Percentiles rank a stretch among this genome's conserved stretches.
Conservation (phyloP, 2,329 filamentous ascomycete genomes). For the Periconia sp. region DNA sequence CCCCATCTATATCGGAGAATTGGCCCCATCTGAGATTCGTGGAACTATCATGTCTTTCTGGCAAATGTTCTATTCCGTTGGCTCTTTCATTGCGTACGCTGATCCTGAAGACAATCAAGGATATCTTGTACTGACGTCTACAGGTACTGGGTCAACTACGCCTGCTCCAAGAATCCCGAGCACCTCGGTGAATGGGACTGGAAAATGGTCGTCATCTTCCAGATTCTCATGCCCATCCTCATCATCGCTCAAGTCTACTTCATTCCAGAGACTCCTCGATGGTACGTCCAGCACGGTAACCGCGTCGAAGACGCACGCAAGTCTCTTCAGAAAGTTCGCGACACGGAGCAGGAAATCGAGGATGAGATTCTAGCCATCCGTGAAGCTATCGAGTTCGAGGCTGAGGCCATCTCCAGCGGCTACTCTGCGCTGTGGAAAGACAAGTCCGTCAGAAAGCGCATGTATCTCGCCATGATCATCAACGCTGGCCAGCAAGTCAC, state of each 20-base stretch:
- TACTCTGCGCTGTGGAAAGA: conserved; percentile 75
- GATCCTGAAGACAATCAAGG: neutral
- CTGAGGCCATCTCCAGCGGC: conserved; percentile 67
- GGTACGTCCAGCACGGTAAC: conserved; percentile 68
- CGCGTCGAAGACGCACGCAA: conserved; percentile 66
- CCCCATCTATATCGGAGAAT: conserved; percentile 74
- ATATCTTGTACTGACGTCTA: neutral
- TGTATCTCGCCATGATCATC: conserved; percentile 68
- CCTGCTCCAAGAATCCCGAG: conserved; percentile 61
- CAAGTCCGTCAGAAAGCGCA: conserved; percentile 69
- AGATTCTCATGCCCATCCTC: conserved; percentile 69
- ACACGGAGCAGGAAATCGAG: conserved; percentile 69
- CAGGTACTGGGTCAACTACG: conserved; percentile 68
- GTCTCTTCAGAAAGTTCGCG: conserved; percentile 66
- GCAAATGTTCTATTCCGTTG: conserved; percentile 71
- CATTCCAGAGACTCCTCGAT: conserved; percentile 72
- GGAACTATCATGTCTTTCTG: conserved; percentile 73
- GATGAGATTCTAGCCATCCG: conserved; percentile 69
- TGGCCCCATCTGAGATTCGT: conserved; percentile 68
- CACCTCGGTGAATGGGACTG: conserved; percentile 74
- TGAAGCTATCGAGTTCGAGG: conserved; percentile 74
- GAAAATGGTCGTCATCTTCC: conserved; percentile 75
- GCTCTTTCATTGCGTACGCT: conserved; percentile 63
- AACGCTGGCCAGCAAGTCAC: conserved; percentile 76
- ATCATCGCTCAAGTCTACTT: conserved; percentile 66